phyloP scores from a whole-genome alignment of 2,329 filamentous ascomycete genomes.

The Chaetothyriales sp. region DNA sequence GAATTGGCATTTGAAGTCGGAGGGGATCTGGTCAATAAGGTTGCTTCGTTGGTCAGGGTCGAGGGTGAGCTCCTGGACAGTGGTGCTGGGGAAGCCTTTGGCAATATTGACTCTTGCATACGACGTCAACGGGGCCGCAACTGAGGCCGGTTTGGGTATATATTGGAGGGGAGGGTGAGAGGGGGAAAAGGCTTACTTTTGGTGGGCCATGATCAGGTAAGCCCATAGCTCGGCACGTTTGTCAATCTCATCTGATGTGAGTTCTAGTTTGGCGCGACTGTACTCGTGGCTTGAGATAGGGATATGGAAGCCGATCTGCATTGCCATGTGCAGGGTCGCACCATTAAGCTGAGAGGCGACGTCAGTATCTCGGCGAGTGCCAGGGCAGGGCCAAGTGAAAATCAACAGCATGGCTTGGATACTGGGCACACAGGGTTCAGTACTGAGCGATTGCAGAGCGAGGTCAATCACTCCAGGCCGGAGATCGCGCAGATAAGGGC shows the following conservation, averaged over 20 bases:
- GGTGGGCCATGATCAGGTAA: constrained; percentile 26
- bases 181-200: constrained; percentile 25
- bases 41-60: constrained; percentile 23
- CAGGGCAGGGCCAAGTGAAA: constrained; percentile 28
- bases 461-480: constrained; percentile 5
- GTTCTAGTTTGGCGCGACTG: constrained; percentile 21
- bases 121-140: neutral
- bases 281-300: constrained; percentile 30
- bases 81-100: constrained; percentile 25
- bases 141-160: neutral
- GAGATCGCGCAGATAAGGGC: neutral
- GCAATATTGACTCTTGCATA: constrained; percentile 22
- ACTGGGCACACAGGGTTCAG: constrained; percentile 20
- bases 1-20: constrained; percentile 24
- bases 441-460: constrained; percentile 22
- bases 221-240: constrained; percentile 28
- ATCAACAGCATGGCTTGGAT: constrained; percentile 26
- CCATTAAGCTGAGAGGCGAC: constrained; percentile 25
- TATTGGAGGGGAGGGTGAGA: neutral
- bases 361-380: constrained; percentile 21
- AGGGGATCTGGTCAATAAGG: constrained; percentile 23
- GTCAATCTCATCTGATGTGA: constrained; percentile 23
- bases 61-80: constrained; percentile 23
- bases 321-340: constrained; percentile 27
- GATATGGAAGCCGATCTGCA: constrained; percentile 29